Evolutionary conservation across 2,329 filamentous ascomycete genomes (phyloP).

Genomic region (Aureobasidium musti): DNA sequence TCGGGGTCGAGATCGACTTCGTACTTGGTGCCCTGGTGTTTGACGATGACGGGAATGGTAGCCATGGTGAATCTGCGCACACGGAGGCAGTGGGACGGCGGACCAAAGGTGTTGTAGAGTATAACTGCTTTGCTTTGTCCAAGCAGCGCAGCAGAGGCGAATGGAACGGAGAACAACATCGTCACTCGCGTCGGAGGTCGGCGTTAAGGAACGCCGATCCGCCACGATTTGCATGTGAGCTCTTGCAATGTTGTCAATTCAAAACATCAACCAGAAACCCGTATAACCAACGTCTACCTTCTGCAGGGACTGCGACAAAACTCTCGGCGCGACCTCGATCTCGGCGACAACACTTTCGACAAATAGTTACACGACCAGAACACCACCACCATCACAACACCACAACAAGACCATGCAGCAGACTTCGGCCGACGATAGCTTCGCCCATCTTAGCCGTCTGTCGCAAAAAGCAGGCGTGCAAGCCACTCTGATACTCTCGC

Average conservation of each 20-base stretch:
- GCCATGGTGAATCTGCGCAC: slow-evolving; percentile 17
- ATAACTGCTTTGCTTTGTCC: neutral
- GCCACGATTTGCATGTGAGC: slow-evolving; percentile 3
- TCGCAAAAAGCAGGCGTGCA: slow-evolving; percentile 78
- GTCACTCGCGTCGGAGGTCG: slow-evolving; percentile 4
- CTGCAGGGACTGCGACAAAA: neutral
- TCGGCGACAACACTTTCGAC: neutral
- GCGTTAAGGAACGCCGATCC: neutral
- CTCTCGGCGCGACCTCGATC: neutral
- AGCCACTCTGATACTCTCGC: slow-evolving; percentile 73
- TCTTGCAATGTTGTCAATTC: slow-evolving; percentile 13
- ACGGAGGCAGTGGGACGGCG: neutral
- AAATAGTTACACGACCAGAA: neutral
- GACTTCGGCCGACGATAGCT: slow-evolving; percentile 54
- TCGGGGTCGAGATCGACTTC: slow-evolving; percentile 86
- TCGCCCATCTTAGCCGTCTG: slow-evolving; percentile 67
- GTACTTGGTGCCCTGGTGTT: slow-evolving; percentile 94
- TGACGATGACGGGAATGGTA: slow-evolving; percentile 71
- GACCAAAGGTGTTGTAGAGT: neutral
- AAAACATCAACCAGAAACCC: slow-evolving; percentile 6
- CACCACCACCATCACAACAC: neutral
- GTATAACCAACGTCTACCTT: neutral
- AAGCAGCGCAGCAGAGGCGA: neutral
- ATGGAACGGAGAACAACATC: neutral
- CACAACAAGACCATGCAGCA: slow-evolving; percentile 14